A percentile compares a stretch with the other conserved stretches of the same genome.
These are phyloP conservation scores for Brassica cretica DNA, from an alignment of 345 rosid species.

Conservation along the genomic window DNA sequence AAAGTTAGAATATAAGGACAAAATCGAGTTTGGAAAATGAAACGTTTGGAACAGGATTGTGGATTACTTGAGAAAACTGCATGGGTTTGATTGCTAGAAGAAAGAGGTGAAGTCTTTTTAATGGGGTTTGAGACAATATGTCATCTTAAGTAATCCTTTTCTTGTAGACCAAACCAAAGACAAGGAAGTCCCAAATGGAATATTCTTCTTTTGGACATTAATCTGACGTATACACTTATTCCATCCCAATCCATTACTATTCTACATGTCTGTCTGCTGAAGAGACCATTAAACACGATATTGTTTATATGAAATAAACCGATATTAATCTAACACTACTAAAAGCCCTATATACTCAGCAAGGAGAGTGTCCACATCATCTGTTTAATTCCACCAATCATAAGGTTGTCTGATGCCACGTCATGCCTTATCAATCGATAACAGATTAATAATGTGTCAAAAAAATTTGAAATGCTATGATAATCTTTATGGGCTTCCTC, in stretches of 20 bases:
- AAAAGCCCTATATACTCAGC: no score
- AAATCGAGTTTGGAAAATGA: slow-evolving; percentile 15
- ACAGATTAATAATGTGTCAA: no score
- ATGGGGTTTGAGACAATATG: slow-evolving; percentile 17
- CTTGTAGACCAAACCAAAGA: slow-evolving; percentile 31
- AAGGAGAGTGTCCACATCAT: no score
- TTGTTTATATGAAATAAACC: not conserved
- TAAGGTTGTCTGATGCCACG: no score
- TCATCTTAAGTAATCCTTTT: slow-evolving; percentile 20
- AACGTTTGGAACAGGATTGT: slow-evolving; percentile 34
- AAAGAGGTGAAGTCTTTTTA: slow-evolving; percentile 25
- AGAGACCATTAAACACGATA: slow-evolving; percentile 1
- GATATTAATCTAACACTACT: not conserved
- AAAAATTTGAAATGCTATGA: no score
- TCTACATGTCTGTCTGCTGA: not conserved
- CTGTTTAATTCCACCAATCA: no score
- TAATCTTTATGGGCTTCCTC: no score
- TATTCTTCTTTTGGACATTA: slow-evolving; percentile 14
- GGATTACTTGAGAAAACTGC: slow-evolving; percentile 35
- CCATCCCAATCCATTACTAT: not conserved
- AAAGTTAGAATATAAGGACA: slow-evolving; percentile 22
- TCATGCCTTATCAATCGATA: no score
- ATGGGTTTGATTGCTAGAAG: slow-evolving; percentile 19
- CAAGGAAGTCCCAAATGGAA: not conserved
- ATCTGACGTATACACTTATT: not conserved